These are phyloP conservation scores for Canavalia gladiata DNA, from an alignment of 306 rosid species.

Conservation along the genomic window DNA sequence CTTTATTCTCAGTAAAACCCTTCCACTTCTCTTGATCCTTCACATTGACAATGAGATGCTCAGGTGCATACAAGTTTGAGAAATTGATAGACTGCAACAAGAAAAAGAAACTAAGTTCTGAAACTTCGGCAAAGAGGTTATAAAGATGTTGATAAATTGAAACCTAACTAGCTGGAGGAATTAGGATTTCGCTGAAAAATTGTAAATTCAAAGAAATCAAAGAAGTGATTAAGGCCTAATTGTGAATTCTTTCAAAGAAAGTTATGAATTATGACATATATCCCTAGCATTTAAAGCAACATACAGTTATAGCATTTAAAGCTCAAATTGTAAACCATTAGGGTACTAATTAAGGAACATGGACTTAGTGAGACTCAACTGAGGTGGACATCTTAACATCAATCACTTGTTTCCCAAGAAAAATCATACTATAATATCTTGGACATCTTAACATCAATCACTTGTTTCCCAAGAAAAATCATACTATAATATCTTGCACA, in stretches of 20 bases:
- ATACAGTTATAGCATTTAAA: not conserved
- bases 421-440: too few species aligned
- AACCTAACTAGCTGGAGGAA: not conserved
- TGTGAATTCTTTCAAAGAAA: not conserved
- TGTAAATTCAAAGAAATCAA: constrained; percentile 11
- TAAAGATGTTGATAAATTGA: constrained; percentile 7
- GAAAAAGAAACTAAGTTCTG: constrained; percentile 31
- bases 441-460: too few species aligned
- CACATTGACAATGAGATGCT: constrained; percentile 86
- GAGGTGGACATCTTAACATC: too few species aligned
- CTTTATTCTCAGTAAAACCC: constrained; percentile 83
- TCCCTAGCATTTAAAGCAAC: not conserved
- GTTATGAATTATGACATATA: not conserved
- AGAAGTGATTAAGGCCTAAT: not conserved
- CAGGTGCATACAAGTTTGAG: constrained; percentile 91
- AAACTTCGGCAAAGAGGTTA: not conserved
- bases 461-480: too few species aligned
- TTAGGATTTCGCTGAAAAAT: not conserved
- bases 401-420: too few species aligned
- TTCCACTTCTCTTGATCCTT: constrained; percentile 91
- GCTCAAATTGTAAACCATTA: too few species aligned
- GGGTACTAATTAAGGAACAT: too few species aligned
- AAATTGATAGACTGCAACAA: constrained; percentile 78
- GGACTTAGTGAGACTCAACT: too few species aligned
- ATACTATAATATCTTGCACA: too few species aligned